Base-by-base conservation (phyloP, 805 yeast genomes). In the Barnettozyma siamensis region DNA sequence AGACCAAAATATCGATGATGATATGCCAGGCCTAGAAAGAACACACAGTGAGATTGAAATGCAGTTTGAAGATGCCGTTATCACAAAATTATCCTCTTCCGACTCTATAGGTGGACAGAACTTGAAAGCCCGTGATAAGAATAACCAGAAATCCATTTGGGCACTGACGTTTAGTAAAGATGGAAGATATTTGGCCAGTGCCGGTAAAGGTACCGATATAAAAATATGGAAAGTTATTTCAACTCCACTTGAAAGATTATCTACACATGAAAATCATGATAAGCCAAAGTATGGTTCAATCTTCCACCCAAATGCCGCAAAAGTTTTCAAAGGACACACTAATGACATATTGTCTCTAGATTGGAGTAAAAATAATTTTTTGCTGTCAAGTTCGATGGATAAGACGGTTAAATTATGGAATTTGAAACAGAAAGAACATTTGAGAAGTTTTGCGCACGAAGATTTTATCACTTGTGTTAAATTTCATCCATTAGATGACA, bases 311-410 rank as follows among this genome's bases (percentile, higher is more conserved):
- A 58, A 56, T 10, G 96, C 97, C 0, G 57, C 70, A 13, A 69
- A 75, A 24, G 71, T 71, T 12, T 83, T 78, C 46, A 61, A 58
- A 32, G 93, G 85, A 15, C 97, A 91, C 60, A 60, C 73, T 1
- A 75, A 74, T 35, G 83, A 87, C 44, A 71, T 91, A 13, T 59
- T 87, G n/a, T 76, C 84, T 10, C 55, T 89, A 27, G 86, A 85
- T 53, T 89, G 97, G 97, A 83, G 94, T 38, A 82, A 81, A 51
- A 88, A 88, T 62, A 82, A 82, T 57, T 89, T 89, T 51, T 58
- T 91, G 24, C 58, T 88, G 1, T 72, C 93, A 0, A 80, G 93
- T 4, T 83, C 95, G 2, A 83, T 85, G 82, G 98, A 89, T 62
- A 73, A 76, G 47, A 82, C 94, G 0, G 95, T 80, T 2, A 75